Evolutionary conservation across 2,329 filamentous ascomycete genomes (phyloP), one percentile per base, ranked within the genome.

Genomic region (Penicillium sp.): DNA sequence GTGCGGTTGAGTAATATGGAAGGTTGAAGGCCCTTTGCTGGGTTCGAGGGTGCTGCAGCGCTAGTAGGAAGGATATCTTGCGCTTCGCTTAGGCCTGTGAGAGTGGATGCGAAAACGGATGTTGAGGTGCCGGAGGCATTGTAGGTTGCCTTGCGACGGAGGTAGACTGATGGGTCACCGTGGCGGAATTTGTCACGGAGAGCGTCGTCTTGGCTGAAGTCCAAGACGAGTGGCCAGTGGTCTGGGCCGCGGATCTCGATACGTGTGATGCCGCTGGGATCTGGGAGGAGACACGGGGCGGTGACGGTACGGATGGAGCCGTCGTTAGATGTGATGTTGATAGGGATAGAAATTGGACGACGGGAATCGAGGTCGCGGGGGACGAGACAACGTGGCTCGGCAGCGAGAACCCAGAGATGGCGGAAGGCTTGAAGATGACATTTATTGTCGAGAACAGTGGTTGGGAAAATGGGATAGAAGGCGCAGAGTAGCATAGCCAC

Each of bases 391-490:
- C 95, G 82, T 8, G 89, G 83, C 63, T 98, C 93, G 0, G 88
- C 86, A 1, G 93, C 93, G 3, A 98, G 78, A 9, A 95, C 92
- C 93, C 93, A 98, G 64, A 98, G 88, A 70, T 98, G 92, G 4
- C 95, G 84, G 74, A 98, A 93, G 3, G 95, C 93, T 73, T 98
- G 93, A 5, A 98, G 78, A 63, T 98, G 93, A 9, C 89, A 90
- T 57, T 88, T 87, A 65, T 97, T 97, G 72, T 98, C 93, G 62
- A 95, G 87, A 1, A 97, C 88, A 27, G 83, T 86, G 8, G 82
- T 86, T 0, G 93, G 93, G 66, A 95, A 96, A 18, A 96, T 79
- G 0, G 93, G 93, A 64, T 98, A 98, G 68, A 98, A 95, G 1
- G 93, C 87, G 38, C 93, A 86, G 6, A 98, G 81, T 6, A 98